Conservation (phyloP, 2,329 filamentous ascomycete species). For the Paraphoma sp. region DNA sequence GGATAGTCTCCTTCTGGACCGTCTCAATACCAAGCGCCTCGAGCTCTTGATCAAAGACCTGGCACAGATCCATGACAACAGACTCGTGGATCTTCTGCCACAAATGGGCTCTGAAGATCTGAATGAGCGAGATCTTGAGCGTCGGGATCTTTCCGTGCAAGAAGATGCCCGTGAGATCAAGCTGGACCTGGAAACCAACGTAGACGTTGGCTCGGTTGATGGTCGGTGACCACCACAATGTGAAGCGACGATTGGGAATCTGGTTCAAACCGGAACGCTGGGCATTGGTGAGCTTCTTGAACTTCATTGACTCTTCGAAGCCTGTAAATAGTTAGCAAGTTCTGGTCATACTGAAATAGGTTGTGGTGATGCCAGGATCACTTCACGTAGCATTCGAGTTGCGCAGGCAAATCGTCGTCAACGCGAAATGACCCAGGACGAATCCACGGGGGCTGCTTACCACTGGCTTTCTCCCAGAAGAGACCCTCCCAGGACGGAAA, state of each 20-base stretch:
- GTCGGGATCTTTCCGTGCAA: conserved; percentile 99
- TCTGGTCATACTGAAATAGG: neutral
- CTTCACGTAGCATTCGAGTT: too few relatives aligned
- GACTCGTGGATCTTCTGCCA: conserved; percentile 99
- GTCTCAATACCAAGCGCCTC: conserved; percentile 96
- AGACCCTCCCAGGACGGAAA: conserved; percentile 97
- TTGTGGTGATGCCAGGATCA: too few relatives aligned
- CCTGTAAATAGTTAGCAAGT: conserved; percentile 15
- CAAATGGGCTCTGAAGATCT: conserved; percentile 99
- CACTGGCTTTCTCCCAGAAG: conserved; percentile 78
- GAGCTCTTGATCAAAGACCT: conserved; percentile 96
- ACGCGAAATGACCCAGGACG: neutral
- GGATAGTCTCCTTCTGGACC: conserved; percentile 98
- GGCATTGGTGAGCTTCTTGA: conserved; percentile 98
- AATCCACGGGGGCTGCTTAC: conserved; percentile 20
- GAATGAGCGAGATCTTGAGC: conserved; percentile 95
- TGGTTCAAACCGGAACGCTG: conserved; percentile 97
- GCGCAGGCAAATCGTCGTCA: too few relatives aligned
- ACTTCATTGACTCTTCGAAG: conserved; percentile 76
- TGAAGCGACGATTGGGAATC: conserved; percentile 98
- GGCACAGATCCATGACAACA: conserved; percentile 98
- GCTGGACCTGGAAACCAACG: conserved; percentile 98
- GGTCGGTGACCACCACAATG: conserved; percentile 91
- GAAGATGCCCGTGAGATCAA: conserved; percentile 98
- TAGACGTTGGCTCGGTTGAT: conserved; percentile 98